Conservation (phyloP, 2,329 filamentous ascomycete species). For the Penicillium digitatum region DNA sequence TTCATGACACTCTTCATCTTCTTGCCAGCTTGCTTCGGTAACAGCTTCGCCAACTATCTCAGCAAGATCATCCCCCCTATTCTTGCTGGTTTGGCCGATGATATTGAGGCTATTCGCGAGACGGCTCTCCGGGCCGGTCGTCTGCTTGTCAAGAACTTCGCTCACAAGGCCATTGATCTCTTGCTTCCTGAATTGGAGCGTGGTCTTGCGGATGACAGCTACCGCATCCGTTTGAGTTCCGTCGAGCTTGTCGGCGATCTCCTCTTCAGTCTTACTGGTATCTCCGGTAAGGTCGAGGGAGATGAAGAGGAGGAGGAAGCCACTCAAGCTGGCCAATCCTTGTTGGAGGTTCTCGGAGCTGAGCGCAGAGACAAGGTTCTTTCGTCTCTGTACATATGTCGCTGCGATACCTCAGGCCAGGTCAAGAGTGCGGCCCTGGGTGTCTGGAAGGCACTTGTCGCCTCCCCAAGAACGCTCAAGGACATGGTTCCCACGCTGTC, state of each 20-base stretch:
- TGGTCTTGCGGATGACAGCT: constrained; percentile 93
- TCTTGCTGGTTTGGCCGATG: constrained; percentile 87
- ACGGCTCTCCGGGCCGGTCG: constrained; percentile 92
- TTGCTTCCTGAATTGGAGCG: constrained; percentile 91
- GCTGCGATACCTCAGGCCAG: constrained; percentile 89
- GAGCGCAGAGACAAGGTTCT: constrained; percentile 96
- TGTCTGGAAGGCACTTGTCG: constrained; percentile 96
- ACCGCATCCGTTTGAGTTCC: constrained; percentile 95
- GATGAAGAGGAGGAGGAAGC: constrained; percentile 73
- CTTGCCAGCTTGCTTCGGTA: constrained; percentile 96
- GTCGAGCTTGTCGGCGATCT: constrained; percentile 96
- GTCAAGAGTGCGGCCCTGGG: constrained; percentile 85
- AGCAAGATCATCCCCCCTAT: constrained; percentile 95
- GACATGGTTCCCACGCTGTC: constrained; percentile 93
- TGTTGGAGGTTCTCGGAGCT: constrained; percentile 89
- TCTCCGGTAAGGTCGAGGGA: constrained; percentile 74
- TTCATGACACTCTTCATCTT: constrained; percentile 99
- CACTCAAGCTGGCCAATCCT: constrained; percentile 84
- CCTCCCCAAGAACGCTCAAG: constrained; percentile 85
- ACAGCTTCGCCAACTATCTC: constrained; percentile 95
- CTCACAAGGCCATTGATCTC: constrained; percentile 87
- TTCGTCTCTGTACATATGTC: constrained; percentile 95
- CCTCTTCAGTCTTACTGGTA: constrained; percentile 94
- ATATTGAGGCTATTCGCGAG: constrained; percentile 92
- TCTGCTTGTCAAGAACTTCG: constrained; percentile 96